Evolutionary conservation across 371 early-diverging fungal species (phyloP).

Genomic region (Syncephalis plumigaleata): DNA sequence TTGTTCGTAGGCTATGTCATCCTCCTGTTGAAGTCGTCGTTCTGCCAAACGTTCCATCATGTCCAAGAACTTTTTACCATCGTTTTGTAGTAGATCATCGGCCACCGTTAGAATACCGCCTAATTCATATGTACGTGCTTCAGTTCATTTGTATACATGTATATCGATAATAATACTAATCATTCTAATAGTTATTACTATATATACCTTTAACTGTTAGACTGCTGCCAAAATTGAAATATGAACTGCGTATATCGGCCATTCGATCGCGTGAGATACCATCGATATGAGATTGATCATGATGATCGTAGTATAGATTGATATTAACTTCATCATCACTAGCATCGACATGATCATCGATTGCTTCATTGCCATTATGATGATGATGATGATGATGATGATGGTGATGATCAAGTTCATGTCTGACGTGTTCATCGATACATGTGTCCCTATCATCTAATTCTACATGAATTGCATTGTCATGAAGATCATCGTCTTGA

Average conservation of each 20-base stretch:
- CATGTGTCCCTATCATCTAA: slow-evolving; percentile 1
- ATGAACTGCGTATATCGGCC: not conserved
- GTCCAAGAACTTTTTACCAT: slow-evolving; percentile 81
- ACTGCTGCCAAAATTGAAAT: slow-evolving; percentile 6
- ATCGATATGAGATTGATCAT: not conserved
- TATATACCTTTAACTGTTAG: slow-evolving; percentile 10
- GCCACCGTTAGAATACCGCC: slow-evolving; percentile 60
- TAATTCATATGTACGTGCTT: no score
- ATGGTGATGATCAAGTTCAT: no score
- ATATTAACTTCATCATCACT: no score
- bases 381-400: no score
- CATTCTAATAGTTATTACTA: slow-evolving; percentile 3
- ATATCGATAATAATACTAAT: no score
- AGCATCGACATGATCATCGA: no score
- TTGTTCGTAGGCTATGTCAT: slow-evolving; percentile 13
- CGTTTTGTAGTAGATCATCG: slow-evolving; percentile 78
- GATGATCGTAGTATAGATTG: no score
- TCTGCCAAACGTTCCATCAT: slow-evolving; percentile 91
- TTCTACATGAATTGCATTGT: no score
- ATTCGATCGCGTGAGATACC: not conserved
- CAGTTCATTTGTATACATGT: no score
- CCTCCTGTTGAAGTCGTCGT: slow-evolving; percentile 60
- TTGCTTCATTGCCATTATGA: slow-evolving; percentile 5
- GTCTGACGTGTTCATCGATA: no score
- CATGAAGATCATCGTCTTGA: no score